Evolutionary conservation across 371 early-diverging fungal genomes (phyloP).

Genomic region (Zopfochytrium polystomum): DNA sequence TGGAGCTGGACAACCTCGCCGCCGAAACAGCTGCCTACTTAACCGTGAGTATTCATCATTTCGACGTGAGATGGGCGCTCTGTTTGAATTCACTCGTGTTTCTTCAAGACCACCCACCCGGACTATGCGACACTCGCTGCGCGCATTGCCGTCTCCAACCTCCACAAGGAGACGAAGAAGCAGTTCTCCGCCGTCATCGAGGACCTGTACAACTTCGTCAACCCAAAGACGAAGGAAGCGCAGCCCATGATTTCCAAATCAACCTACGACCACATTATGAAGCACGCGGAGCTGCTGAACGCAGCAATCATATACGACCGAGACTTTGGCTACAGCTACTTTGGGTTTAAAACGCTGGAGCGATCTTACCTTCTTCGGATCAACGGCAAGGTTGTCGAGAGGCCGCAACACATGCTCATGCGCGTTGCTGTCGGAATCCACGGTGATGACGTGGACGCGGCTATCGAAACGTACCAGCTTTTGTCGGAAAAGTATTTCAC

Average conservation of each 20-base stretch:
- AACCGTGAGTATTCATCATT: constrained; percentile 54
- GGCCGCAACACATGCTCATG: constrained; percentile 99
- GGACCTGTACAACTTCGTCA: constrained; percentile 79
- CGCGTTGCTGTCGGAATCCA: constrained; percentile 98
- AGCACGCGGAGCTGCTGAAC: constrained; percentile 81
- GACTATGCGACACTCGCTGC: constrained; percentile 98
- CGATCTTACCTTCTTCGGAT: constrained; percentile 92
- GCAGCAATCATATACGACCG: constrained; percentile 91
- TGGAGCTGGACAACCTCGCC: constrained; percentile 94
- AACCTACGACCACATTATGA: constrained; percentile 69
- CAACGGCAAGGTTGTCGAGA: constrained; percentile 81
- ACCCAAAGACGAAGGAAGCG: constrained; percentile 84
- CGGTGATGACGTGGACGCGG: constrained; percentile 86
- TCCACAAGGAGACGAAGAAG: constrained; percentile 95
- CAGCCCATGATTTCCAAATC: constrained; percentile 84
- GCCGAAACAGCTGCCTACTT: constrained; percentile 96
- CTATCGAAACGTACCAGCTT: constrained; percentile 94
- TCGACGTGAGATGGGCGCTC: not conserved
- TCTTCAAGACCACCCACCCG: constrained; percentile 80
- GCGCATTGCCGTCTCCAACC: constrained; percentile 94
- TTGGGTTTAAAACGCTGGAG: constrained; percentile 98
- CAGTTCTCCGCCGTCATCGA: constrained; percentile 88
- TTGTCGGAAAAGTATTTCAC: constrained; percentile 96
- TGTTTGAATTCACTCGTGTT: constrained; percentile 4
- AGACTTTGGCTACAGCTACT: constrained; percentile 96